phyloP scores from a whole-genome alignment of 2,329 filamentous ascomycete genomes.

The Curvularia hawaiiensis region DNA sequence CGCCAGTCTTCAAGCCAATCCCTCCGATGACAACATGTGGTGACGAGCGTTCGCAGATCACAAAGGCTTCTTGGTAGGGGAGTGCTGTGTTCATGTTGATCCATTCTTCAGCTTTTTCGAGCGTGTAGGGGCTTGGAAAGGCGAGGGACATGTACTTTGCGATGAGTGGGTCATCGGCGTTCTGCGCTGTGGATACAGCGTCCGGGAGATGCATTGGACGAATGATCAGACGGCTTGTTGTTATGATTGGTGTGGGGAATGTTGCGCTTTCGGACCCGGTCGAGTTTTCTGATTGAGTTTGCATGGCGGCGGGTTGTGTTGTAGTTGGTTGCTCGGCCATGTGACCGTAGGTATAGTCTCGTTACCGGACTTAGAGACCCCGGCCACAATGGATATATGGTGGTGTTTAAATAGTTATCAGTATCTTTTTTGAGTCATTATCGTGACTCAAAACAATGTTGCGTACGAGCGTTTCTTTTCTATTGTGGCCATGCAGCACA shows the following conservation, averaged over 20 bases:
- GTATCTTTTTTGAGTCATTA: conserved; percentile 2
- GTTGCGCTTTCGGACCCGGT: conserved; percentile 5
- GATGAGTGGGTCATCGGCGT: conserved; percentile 41
- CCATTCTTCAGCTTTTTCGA: conserved; percentile 41
- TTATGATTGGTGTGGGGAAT: conserved; percentile 38
- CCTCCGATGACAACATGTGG: conserved; percentile 40
- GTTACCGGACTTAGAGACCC: background rate
- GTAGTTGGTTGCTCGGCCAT: conserved; percentile 27
- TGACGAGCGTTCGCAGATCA: conserved; percentile 17
- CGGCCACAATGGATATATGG: background rate
- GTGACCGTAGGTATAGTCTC: background rate
- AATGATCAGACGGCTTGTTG: conserved; percentile 33
- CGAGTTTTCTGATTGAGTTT: conserved; percentile 10
- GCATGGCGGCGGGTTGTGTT: conserved; percentile 21
- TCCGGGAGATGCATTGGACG: conserved; percentile 44
- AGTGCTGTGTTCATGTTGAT: conserved; percentile 34
- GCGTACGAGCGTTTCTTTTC: background rate
- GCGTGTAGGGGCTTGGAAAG: conserved; percentile 50
- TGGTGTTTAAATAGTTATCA: background rate
- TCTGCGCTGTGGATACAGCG: conserved; percentile 25
- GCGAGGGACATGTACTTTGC: conserved; percentile 45
- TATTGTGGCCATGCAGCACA: background rate
- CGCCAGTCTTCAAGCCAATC: conserved; percentile 46
- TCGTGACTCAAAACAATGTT: conserved; percentile 2
- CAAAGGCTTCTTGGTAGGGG: conserved; percentile 25